Conservation (phyloP, 805 yeast species). For the Myxozyma lipomycoides region DNA sequence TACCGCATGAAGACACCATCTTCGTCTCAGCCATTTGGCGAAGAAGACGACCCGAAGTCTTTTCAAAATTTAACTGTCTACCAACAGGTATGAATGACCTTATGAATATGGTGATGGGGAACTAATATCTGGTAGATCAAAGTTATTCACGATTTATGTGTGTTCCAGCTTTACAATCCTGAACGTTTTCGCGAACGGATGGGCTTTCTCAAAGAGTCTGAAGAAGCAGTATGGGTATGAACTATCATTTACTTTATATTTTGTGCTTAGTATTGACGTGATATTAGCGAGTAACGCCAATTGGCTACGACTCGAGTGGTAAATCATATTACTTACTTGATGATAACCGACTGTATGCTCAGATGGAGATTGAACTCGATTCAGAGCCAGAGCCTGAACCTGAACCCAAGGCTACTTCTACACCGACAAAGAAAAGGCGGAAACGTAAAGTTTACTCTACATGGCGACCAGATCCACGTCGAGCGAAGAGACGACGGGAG, state of each 20-base stretch:
- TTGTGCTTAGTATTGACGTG: background rate
- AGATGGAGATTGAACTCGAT: conserved; percentile 12
- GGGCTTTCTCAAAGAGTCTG: conserved; percentile 27
- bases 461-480: conserved; percentile 1
- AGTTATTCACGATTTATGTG: conserved; percentile 19
- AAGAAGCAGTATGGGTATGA: conserved; percentile 25
- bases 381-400: conserved; percentile 5
- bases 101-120: background rate
- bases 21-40: conserved; percentile 18
- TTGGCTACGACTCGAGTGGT: conserved; percentile 33
- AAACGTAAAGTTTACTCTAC: conserved; percentile 11
- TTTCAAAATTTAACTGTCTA: conserved; percentile 17
- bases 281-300: conserved; percentile 33
- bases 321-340: conserved; percentile 37
- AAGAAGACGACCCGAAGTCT: conserved; percentile 14
- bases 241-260: background rate
- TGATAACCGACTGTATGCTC: conserved; percentile 36
- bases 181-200: conserved; percentile 29
- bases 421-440: conserved; percentile 13
- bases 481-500: conserved; percentile 15
- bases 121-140: conserved; percentile 3
- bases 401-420: conserved; percentile 1
- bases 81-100: conserved; percentile 15
- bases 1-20: conserved; percentile 23
- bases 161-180: conserved; percentile 21